Evolutionary conservation across 2,329 filamentous ascomycete species (phyloP), one percentile per base, ranked within the genome.

Genomic region (Sclerotinia spermophila): DNA sequence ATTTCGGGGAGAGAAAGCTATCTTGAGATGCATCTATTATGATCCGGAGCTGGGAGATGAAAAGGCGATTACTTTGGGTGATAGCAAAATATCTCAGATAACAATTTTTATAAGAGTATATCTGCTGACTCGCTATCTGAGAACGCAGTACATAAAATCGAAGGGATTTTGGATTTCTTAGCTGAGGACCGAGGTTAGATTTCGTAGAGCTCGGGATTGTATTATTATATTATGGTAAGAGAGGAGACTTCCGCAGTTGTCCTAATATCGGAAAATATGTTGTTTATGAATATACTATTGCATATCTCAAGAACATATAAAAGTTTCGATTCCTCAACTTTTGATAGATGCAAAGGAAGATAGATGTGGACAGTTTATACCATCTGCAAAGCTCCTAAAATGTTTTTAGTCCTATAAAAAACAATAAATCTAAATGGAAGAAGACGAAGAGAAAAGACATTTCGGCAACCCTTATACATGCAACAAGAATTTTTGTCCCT

Each of bases 11-110:
- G 30, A 44, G 66, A 68, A 68, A 48, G 51, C 53, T 3, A 38
- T 27, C 30, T 59, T 68, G 30, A 42, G 53, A 38, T 68, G 66
- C 53, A 59, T 68, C 2, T 68, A 30, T 27, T 7, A 68, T 33
- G 53, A 44, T 44, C 58, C 55, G 30, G 30, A n/a, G 17, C 2
- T 59, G 19, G 38, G 42, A 24, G 40, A 38, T 4, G 30, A 24
- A 2, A 53, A 60, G 45, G 53, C 38, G 11, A 48, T 59, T 15
- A 45, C 48, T 45, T 35, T 68, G 13, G 35, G 48, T 21, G 64
- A 35, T 42, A 55, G 64, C 5, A 56, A 68, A 2, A 27, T 68
- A 0, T 24, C 55, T 33, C 53, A 60, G 6, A 35, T 68, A 10
- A 33, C n/a, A n/a, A n/a, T n/a, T n/a, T n/a, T n/a, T n/a, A n/a